These are phyloP conservation scores for Zygoascus tannicola DNA, from an alignment of 805 yeast species.

Conservation along the genomic window DNA sequence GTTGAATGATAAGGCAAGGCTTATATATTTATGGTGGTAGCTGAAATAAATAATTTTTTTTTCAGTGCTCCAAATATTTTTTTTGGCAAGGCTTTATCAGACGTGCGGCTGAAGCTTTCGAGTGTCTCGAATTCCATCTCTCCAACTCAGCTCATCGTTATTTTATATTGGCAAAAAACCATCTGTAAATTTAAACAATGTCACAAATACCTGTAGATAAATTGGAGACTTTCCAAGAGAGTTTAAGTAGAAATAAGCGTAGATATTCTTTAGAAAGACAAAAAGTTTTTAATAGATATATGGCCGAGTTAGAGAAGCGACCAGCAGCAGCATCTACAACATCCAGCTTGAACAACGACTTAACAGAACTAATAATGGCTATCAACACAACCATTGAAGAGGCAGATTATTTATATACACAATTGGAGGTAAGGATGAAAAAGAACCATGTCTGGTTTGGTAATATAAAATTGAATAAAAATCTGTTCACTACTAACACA, in stretches of 20 bases:
- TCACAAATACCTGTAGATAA: not conserved
- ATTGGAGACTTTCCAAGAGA: not conserved
- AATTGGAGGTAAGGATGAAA: not conserved
- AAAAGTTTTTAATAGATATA: too few relatives aligned
- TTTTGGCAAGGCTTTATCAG: not conserved
- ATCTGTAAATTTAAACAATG: too few relatives aligned
- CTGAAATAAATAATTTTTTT: not conserved
- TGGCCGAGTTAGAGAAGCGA: too few relatives aligned
- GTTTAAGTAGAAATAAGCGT: not conserved
- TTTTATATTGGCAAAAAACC: too few relatives aligned
- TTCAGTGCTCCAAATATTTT: not conserved
- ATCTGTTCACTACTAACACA: not conserved
- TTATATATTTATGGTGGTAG: not conserved
- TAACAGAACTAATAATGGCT: not conserved
- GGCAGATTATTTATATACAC: constrained; percentile 5
- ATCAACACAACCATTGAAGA: not conserved
- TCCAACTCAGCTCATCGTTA: too few relatives aligned
- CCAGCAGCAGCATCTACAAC: too few relatives aligned
- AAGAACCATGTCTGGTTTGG: too few relatives aligned
- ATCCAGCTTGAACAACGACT: too few relatives aligned
- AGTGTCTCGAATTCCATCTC: not conserved
- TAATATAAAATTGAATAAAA: too few relatives aligned
- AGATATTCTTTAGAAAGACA: not conserved
- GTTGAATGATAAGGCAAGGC: not conserved
- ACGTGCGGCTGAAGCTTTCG: not conserved